Base-by-base conservation (phyloP, 2,329 filamentous ascomycete species). In the Monilinia polystroma region DNA sequence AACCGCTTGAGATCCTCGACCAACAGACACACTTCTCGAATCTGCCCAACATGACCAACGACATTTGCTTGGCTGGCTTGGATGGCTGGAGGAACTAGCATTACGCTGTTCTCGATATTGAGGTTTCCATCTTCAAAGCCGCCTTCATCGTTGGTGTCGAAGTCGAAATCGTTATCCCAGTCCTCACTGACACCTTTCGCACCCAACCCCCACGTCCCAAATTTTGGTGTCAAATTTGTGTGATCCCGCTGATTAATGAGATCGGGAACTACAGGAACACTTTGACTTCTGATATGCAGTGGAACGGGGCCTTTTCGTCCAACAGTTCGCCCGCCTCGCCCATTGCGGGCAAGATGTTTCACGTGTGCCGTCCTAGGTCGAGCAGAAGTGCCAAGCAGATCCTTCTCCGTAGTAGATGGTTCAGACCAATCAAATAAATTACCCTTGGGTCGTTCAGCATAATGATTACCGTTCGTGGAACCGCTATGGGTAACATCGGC, bases 91-190 rank as follows among this genome's bases (percentile, higher is more conserved):
- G 92, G 92, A 32, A 96, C 89, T n/a, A 89, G 78, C 86, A 92
- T 90, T 4, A 76, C 77, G 35, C 77, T 76, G 38, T 75, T 77
- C 45, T 77, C 78, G 49, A 77, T 76, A n/a, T 77, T 77, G 5
- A 69, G 76, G 47, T 78, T 73, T 54, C 79, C 80, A 43, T 82
- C 76, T 38, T 78, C 77, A 47, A 76, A 84, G 16, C 75, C 73
- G 18, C 75, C 73, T 16, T 68, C 72, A 52, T 74, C 72, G 52
- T 68, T 79, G 26, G 62, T 71, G 12, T 77, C 76, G 75, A 94
- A 93, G 68, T 94, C 90, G 72, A 96, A 95, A 76, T 96, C 92
- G 70, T 93, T 90, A 72, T 94, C 92, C 92, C 92, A 96, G 74
- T 95, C 91, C 76, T 96, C 92, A 69, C 89, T 93, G 14, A 88